phyloP scores from a whole-genome alignment of 1,284 basidiomycete genomes.

The Pholiota adiposa region DNA sequence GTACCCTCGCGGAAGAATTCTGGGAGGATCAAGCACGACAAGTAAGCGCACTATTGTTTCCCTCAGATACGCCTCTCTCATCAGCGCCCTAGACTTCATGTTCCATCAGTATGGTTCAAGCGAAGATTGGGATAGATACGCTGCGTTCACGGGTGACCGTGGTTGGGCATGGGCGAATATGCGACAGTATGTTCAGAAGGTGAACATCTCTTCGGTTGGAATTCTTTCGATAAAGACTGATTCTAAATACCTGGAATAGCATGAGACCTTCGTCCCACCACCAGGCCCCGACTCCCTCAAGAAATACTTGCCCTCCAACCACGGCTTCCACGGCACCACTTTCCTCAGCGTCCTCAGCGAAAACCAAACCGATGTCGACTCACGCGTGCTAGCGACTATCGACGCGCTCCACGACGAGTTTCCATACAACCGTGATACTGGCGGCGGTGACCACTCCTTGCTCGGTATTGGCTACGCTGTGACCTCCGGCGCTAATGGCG shows the following conservation, averaged over 20 bases:
- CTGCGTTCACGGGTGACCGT: not conserved
- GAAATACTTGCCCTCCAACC: not conserved
- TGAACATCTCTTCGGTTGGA: not conserved
- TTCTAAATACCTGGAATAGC: not conserved
- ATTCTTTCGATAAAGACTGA: not conserved
- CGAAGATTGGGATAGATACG: conserved; percentile 4
- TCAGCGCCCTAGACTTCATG: not conserved
- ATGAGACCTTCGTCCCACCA: not conserved
- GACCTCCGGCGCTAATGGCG: not conserved
- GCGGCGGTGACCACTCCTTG: not conserved
- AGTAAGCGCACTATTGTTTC: conserved; percentile 32
- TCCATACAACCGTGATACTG: not conserved
- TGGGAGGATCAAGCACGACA: conserved; percentile 37
- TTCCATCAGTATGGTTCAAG: conserved; percentile 7
- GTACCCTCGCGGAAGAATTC: conserved; percentile 33
- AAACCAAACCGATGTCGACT: not conserved
- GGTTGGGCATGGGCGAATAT: conserved; percentile 3
- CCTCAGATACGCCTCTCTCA: not conserved
- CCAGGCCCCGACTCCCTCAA: not conserved
- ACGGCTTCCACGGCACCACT: not conserved
- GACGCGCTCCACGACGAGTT: not conserved
- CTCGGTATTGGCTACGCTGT: not conserved
- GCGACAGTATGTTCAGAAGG: conserved; percentile 1
- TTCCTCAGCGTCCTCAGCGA: not conserved
- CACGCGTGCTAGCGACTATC: not conserved